Base-by-base conservation (phyloP, 768 basidiomycete species). In the Rhodotorula paludigena region DNA sequence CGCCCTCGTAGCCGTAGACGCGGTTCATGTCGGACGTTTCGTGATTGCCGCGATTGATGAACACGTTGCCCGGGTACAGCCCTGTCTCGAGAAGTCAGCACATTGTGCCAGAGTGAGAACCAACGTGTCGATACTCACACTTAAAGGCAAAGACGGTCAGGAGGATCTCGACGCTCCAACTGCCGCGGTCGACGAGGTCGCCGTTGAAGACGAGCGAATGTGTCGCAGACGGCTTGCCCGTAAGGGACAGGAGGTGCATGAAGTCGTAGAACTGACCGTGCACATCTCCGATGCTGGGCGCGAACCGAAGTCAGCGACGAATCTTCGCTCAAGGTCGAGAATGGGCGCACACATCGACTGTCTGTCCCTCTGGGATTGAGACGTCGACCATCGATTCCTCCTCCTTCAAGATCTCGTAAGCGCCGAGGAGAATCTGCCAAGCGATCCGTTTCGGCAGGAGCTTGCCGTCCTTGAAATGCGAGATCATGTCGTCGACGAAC, bases 211-310 rank as follows among this genome's bases (percentile, higher is more conserved):
- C 79, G 55, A 92, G 77, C 73, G 86, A 87, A 73, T 97, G 94
- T n/a, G 85, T 86, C 62, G 89, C 84, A 61, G 82, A 86, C 20
- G 96, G 96, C 63, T 86, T 83, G 23, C 89, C 91, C 0, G 93
- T 96, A 72, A 96, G 81, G 3, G 86, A 85, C 73, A 88, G 85
- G 25, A 99, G 82, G 80, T 98, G 87, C 60, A 93, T 80, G 71
- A 98, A 82, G 78, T 98, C 96, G 77, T 90, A 98, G 81, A 88
- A 94, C 83, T 97, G 94, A 35, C 92, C 92, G 78, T 96, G 92
- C 20, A 92, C 90, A 78, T 98, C 94, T 21, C 96, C 96, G 21
- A 55, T 55, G 20, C 66, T 67, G 54, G 8, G 10, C 10, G 30
- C 21, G 12, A 35, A 21, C 1, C 30, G 1, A 14, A n/a, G 57